Conservation (phyloP, 73 alveolate genomes). For the Blepharisma stoltei region DNA sequence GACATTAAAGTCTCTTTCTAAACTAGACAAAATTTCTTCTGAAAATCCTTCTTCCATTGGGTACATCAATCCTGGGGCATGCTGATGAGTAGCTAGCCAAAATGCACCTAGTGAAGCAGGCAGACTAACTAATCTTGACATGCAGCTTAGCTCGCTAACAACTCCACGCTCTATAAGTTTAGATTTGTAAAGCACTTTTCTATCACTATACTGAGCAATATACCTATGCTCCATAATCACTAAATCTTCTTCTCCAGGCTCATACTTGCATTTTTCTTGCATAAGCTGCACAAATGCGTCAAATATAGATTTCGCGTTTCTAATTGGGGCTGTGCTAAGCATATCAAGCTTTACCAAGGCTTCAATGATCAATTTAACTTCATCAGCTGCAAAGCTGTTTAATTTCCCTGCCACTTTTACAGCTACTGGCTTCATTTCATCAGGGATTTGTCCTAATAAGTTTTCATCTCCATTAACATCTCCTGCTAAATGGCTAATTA, state of each 20-base stretch:
- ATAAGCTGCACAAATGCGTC: not conserved
- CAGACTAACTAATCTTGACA: slow-evolving; percentile 23
- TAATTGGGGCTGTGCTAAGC: not conserved
- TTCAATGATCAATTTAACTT: not conserved
- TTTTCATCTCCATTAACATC: not conserved
- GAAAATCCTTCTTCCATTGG: slow-evolving; percentile 23
- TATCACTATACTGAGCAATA: not conserved
- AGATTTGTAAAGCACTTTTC: not conserved
- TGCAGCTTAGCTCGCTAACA: not conserved
- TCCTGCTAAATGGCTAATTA: not conserved
- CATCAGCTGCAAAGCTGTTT: not conserved
- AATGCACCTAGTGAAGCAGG: slow-evolving; percentile 12
- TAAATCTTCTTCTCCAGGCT: slow-evolving; percentile 12
- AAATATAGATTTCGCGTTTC: not conserved
- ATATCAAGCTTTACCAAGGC: not conserved
- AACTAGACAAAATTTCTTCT: not conserved
- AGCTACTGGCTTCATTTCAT: not conserved
- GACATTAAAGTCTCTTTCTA: slow-evolving; percentile 14
- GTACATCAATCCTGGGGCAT: slow-evolving; percentile 19
- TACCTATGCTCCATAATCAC: slow-evolving; percentile 11
- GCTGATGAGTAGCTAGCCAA: not conserved
- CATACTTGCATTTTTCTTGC: not conserved
- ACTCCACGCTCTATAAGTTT: slow-evolving; percentile 19
- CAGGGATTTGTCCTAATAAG: not conserved
- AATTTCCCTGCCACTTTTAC: not conserved